Conservation (phyloP, 2,329 filamentous ascomycete species). For the Aspergillus thermomutatus region DNA sequence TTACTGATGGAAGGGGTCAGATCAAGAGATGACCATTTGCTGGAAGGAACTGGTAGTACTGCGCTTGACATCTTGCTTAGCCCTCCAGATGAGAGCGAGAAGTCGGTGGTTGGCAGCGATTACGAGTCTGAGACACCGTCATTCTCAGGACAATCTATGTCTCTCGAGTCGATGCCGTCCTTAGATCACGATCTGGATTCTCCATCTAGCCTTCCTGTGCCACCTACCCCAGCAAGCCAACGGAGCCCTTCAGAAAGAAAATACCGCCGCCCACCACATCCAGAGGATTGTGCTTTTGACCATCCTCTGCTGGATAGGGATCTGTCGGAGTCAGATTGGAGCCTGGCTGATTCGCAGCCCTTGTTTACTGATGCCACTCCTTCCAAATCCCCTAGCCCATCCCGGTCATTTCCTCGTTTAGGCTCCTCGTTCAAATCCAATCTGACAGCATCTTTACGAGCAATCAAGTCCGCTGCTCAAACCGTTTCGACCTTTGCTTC, state of each 20-base stretch:
- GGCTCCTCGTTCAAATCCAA: constrained; percentile 59
- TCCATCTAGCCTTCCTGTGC: constrained; percentile 43
- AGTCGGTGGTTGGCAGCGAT: constrained; percentile 39
- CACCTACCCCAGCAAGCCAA: constrained; percentile 41
- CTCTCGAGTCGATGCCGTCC: constrained; percentile 57
- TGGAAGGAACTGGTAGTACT: constrained; percentile 42
- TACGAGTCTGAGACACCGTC: constrained; percentile 42
- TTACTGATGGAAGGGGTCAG: constrained; percentile 52
- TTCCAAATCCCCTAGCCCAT: constrained; percentile 22
- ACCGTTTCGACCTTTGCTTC: constrained; percentile 59
- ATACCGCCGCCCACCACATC: constrained; percentile 48
- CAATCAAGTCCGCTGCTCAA: constrained; percentile 59
- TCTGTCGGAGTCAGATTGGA: constrained; percentile 18
- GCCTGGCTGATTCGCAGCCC: constrained; percentile 7
- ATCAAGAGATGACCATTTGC: constrained; percentile 48
- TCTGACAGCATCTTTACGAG: constrained; percentile 59
- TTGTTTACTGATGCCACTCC: constrained; percentile 8
- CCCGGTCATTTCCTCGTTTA: constrained; percentile 39
- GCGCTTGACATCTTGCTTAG: constrained; percentile 56
- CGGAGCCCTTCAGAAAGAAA: constrained; percentile 38
- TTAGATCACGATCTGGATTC: constrained; percentile 50
- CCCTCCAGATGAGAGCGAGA: constrained; percentile 46
- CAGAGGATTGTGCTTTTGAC: constrained; percentile 54
- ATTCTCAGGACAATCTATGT: constrained; percentile 50
- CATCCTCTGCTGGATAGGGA: constrained; percentile 54